phyloP scores from a whole-genome alignment of 2,329 filamentous ascomycete species.

The Cladosporium cucumerinum region DNA sequence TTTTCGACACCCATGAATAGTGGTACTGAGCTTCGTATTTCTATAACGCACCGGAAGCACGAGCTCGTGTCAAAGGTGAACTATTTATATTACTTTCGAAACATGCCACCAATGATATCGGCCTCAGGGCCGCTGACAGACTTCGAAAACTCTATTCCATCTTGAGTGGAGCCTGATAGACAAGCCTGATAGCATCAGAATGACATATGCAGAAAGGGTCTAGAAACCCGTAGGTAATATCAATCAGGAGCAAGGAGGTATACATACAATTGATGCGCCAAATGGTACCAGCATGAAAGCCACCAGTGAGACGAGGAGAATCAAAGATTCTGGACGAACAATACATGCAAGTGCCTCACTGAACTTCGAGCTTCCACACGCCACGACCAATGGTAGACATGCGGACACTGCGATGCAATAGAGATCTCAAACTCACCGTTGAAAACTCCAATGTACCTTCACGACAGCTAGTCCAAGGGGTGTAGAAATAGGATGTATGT shows the following conservation, averaged over 20 bases:
- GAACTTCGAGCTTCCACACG: not conserved
- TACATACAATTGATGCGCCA: not conserved
- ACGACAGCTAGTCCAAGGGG: not conserved
- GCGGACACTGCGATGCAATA: not conserved
- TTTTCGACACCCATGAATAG: not conserved
- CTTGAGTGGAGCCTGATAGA: not conserved
- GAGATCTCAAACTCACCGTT: not conserved
- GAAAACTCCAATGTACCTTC: not conserved
- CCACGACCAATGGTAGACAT: not conserved
- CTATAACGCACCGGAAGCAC: not conserved
- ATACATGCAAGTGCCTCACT: not conserved
- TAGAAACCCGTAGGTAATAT: not conserved
- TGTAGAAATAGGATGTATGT: not conserved
- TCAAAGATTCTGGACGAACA: no score
- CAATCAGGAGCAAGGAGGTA: not conserved
- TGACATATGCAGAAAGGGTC: not conserved
- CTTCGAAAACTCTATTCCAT: not conserved
- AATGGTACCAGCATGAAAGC: not conserved
- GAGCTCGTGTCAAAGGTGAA: not conserved
- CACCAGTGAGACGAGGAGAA: not conserved
- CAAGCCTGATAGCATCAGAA: not conserved
- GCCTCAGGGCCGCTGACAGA: not conserved
- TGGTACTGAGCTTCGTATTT: not conserved
- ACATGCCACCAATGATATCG: not conserved
- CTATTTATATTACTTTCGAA: not conserved